Base-by-base conservation (phyloP, 257 asterid species). In the Henckelia pumila region DNA sequence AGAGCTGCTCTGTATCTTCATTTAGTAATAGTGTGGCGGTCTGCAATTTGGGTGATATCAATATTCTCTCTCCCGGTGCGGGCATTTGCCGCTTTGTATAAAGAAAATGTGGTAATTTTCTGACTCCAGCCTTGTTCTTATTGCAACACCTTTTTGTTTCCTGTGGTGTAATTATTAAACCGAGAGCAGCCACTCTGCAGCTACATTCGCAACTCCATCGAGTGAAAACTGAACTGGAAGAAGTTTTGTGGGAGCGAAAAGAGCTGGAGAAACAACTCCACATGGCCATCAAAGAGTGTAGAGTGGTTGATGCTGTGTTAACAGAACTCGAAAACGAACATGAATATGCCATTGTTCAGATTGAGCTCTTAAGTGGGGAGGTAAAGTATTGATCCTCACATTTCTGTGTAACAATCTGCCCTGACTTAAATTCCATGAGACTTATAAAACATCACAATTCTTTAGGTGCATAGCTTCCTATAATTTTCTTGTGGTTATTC, bases 241-340 rank as follows among this genome's bases (percentile, higher is more conserved):
- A 63, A 22, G 71, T 75, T 35, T 32, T 80, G 11, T 77, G 85
- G 90, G 87, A 80, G 50, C 58, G 71, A 58, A 80, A 79, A 68
- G 85, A 83, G 32, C 78, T 83, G 14, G 84, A 83, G 47, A 80
- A 69, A 60, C 77, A 59, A 67, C 75, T 83, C 30, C 69, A 35
- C 7, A 37, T 56, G 37, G 80, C 88, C 23, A 57, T 76, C 53
- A 77, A 56, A 30, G 87, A 90, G 40, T 79, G 71, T 40, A 32
- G 56, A 55, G 49, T 71, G 74, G 68, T 76, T 76, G 81, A 79
- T 69, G 63, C 25, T 59, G 75, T 84, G 82, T 63, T 82, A 62
- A 75, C 65, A 61, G 95, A 90, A 76, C 87, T 90, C 16, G 88
- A 90, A 55, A 84, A 80, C 30, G 89, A 88, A 75, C 86, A 85